These are phyloP conservation scores for Nitzschia sp. DNA, from an alignment of 108 stramenopile genomes.

Conservation along the genomic window DNA sequence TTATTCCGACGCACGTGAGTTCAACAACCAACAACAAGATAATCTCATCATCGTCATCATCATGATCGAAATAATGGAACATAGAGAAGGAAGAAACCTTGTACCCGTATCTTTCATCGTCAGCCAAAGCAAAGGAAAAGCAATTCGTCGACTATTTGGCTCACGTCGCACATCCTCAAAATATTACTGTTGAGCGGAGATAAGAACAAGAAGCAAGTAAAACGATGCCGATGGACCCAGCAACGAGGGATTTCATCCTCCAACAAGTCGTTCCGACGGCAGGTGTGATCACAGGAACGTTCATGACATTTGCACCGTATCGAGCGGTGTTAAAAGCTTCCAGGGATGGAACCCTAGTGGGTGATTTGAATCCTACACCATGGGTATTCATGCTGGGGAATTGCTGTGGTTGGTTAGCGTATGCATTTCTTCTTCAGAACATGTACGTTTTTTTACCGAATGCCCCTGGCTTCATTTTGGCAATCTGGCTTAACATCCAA, in stretches of 20 bases:
- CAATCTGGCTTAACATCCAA: conserved; percentile 64
- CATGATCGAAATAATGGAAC: too few species aligned
- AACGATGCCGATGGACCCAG: not conserved
- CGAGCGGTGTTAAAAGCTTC: not conserved
- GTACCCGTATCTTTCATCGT: too few species aligned
- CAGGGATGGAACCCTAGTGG: conserved; percentile 38
- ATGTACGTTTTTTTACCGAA: conserved; percentile 63
- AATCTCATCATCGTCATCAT: too few species aligned
- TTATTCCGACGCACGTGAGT: too few species aligned
- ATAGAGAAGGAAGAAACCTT: too few species aligned
- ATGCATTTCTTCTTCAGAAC: conserved; percentile 60
- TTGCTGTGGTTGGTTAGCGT: conserved; percentile 65
- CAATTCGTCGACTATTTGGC: too few species aligned
- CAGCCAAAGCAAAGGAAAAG: too few species aligned
- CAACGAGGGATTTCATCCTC: not conserved
- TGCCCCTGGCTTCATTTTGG: conserved; percentile 49
- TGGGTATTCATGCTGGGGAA: conserved; percentile 79
- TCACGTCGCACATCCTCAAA: too few species aligned
- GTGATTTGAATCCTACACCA: conserved; percentile 70
- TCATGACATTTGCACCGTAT: not conserved
- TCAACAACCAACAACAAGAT: too few species aligned
- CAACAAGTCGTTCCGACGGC: not conserved
- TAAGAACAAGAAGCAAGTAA: too few species aligned
- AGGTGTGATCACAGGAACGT: not conserved
- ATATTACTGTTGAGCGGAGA: too few species aligned